phyloP scores from a whole-genome alignment of 1,284 basidiomycete genomes.

The Heliocybe sulcata region DNA sequence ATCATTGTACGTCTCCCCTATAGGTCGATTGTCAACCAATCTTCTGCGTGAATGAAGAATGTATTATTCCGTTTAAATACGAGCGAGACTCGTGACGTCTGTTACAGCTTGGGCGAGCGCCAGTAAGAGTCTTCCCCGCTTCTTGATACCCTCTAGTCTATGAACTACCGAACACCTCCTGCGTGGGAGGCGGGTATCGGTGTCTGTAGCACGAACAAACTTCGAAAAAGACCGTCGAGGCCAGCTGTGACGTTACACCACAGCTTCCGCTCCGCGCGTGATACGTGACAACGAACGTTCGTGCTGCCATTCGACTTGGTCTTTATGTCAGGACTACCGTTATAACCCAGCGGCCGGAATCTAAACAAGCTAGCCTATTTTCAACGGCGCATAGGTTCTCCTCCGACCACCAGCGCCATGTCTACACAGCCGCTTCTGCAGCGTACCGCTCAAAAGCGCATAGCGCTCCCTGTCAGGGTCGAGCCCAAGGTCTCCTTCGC shows the following conservation, averaged over 20 bases:
- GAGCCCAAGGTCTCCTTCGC: conserved; percentile 96
- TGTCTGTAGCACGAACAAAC: too few species aligned
- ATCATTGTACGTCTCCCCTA: too few species aligned
- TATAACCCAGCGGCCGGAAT: background rate
- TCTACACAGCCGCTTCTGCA: conserved; percentile 98
- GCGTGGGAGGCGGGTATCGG: too few species aligned
- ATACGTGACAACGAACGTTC: conserved; percentile 24
- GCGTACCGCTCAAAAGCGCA: conserved; percentile 91
- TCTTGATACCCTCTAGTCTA: too few species aligned
- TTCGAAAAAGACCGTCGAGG: background rate
- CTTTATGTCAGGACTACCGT: background rate
- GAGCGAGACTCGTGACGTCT: too few species aligned
- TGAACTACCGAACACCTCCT: too few species aligned
- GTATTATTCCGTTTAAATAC: too few species aligned
- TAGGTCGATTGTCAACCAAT: too few species aligned
- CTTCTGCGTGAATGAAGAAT: too few species aligned
- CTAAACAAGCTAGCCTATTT: background rate
- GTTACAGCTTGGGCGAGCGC: too few species aligned
- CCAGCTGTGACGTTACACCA: background rate
- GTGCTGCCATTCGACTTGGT: conserved; percentile 10
- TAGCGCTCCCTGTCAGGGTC: conserved; percentile 89
- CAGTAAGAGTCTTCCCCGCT: too few species aligned
- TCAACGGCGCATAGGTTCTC: conserved; percentile 8
- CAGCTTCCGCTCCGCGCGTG: background rate
- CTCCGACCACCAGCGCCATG: conserved; percentile 42